Evolutionary conservation across 805 yeast genomes (phyloP).

Genomic region (Suhomyces sp.): DNA sequence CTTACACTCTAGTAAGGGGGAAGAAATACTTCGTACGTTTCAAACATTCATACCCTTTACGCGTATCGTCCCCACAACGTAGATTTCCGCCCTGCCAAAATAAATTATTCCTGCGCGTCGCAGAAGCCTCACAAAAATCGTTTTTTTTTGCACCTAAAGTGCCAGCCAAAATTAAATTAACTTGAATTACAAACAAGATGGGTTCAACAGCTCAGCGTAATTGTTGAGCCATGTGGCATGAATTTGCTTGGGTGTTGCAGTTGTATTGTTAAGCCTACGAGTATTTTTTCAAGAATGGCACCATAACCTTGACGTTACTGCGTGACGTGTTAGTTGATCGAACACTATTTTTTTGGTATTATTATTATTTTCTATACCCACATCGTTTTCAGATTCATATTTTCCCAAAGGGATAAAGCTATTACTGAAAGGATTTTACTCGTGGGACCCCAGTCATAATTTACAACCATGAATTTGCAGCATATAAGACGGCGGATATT

Average conservation of each 20-base stretch:
- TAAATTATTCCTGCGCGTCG: background rate
- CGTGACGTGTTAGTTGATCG: background rate
- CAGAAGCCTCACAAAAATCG: background rate
- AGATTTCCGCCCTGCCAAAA: background rate
- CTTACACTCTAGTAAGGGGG: background rate
- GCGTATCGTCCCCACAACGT: conserved; percentile 2
- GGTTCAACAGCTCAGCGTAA: background rate
- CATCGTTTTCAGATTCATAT: background rate
- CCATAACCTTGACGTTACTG: background rate
- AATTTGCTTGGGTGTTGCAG: background rate
- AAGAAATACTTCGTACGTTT: background rate
- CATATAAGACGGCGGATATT: background rate
- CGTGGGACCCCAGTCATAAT: background rate
- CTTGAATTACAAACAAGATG: background rate
- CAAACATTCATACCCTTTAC: background rate
- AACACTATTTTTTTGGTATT: background rate
- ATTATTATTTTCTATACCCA: background rate
- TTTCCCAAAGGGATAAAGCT: conserved; percentile 3
- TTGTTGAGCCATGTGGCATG: background rate
- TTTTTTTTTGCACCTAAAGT: conserved; percentile 3
- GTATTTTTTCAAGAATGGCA: background rate
- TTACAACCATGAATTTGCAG: background rate
- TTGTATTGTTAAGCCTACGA: background rate
- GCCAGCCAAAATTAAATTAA: background rate
- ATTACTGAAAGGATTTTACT: background rate